Percentiles rank a stretch among this genome's conserved stretches.
Evolutionary conservation across 768 basidiomycete species (phyloP).

Genomic region (Chiua virens): DNA sequence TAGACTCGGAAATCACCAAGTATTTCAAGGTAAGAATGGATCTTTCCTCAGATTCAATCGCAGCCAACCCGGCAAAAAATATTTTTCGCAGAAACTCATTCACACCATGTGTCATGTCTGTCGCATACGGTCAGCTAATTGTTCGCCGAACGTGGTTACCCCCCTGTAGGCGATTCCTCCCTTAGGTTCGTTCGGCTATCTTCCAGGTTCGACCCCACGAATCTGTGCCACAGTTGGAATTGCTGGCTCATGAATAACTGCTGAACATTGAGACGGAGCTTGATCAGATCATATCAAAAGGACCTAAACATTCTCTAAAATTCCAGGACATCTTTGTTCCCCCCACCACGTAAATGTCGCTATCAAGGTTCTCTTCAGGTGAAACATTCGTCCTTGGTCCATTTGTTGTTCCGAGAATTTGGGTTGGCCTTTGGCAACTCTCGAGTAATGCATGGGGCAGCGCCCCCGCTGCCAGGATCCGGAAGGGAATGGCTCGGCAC

Average conservation of each 20-base stretch:
- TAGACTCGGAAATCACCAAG: too few relatives aligned
- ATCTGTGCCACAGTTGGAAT: not conserved
- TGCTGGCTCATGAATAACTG: too few relatives aligned
- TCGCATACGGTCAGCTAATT: constrained; percentile 7
- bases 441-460: constrained; percentile 87
- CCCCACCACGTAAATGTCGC: constrained; percentile 16
- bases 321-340: constrained; percentile 3
- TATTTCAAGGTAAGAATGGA: too few relatives aligned
- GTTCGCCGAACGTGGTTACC: constrained; percentile 12
- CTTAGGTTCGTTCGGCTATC: constrained; percentile 4
- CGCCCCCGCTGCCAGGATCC: constrained; percentile 62
- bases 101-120: constrained; percentile 10
- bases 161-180: not conserved
- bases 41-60: not conserved
- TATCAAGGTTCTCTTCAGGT: constrained; percentile 9
- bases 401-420: constrained; percentile 60
- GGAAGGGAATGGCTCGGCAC: constrained; percentile 67
- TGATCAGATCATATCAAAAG: constrained; percentile 29
- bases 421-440: constrained; percentile 83
- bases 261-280: constrained; percentile 30
- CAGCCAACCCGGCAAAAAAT: constrained; percentile 14
- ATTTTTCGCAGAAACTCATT: not conserved
- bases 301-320: not conserved
- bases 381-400: constrained; percentile 60
- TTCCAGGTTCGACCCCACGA: constrained; percentile 4